A percentile compares a stretch with the other conserved stretches of the same genome.
phyloP scores from a whole-genome alignment of 2,329 filamentous ascomycete species.

The Knufia petricola region DNA sequence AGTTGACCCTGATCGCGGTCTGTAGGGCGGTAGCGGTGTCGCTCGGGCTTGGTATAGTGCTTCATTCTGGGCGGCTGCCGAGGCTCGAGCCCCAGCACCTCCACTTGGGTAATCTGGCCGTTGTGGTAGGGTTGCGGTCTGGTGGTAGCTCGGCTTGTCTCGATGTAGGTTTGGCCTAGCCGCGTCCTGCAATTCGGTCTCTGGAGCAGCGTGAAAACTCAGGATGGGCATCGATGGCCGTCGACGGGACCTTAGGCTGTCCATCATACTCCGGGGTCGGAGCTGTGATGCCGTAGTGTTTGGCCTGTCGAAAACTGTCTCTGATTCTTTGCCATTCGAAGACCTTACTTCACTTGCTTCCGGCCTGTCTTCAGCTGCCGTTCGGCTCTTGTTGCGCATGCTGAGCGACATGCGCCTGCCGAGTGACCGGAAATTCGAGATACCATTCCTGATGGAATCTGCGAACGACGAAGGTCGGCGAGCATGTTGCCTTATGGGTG shows the following conservation, averaged over 20 bases:
- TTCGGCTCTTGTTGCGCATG: slow-evolving; percentile 15
- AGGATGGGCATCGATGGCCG: slow-evolving; percentile 21
- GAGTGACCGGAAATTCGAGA: slow-evolving; percentile 19
- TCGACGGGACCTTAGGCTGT: slow-evolving; percentile 13
- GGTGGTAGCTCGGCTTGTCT: neutral
- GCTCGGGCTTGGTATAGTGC: slow-evolving; percentile 20
- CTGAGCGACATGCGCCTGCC: slow-evolving; percentile 22
- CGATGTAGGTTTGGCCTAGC: neutral
- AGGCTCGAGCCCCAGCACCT: slow-evolving; percentile 38
- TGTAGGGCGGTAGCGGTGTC: slow-evolving; percentile 23
- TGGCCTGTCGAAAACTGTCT: neutral
- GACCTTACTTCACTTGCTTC: neutral
- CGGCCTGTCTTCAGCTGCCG: slow-evolving; percentile 14
- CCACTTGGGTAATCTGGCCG: slow-evolving; percentile 29
- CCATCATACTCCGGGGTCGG: slow-evolving; percentile 11
- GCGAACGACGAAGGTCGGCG: slow-evolving; percentile 19
- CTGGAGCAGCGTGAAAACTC: slow-evolving; percentile 11
- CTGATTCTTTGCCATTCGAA: neutral
- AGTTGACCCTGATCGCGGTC: slow-evolving; percentile 16
- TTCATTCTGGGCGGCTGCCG: slow-evolving; percentile 42
- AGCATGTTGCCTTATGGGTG: neutral
- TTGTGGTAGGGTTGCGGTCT: neutral
- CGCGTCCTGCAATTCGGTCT: slow-evolving; percentile 5
- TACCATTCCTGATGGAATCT: slow-evolving; percentile 19
- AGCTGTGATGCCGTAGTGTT: neutral